Evolutionary conservation across 495 filamentous ascomycete genomes (phyloP).

Genomic region (Aspergillus hancockii): DNA sequence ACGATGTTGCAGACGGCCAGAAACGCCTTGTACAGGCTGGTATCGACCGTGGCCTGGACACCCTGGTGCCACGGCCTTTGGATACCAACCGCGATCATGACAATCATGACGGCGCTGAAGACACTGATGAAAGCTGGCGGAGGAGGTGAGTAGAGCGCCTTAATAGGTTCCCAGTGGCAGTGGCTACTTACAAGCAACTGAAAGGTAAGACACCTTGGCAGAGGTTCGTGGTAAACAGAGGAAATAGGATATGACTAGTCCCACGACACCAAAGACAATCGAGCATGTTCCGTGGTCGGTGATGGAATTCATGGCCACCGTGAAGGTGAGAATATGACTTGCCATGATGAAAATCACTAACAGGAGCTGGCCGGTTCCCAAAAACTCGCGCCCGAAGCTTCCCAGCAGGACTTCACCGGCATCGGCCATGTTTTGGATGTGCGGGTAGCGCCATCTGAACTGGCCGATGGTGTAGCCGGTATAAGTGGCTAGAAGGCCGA

Average conservation of each 20-base stretch:
- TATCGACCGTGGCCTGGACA: conserved; percentile 32
- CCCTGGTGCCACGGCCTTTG: conserved; percentile 32
- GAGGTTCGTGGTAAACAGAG: conserved; percentile 66
- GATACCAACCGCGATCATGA: conserved; percentile 71
- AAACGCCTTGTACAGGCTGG: conserved; percentile 44
- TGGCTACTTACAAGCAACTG: conserved; percentile 54
- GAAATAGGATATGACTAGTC: conserved; percentile 60
- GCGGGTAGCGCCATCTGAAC: conserved; percentile 52
- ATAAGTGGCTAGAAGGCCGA: conserved; percentile 73
- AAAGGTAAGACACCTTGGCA: conserved; percentile 58
- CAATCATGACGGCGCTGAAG: conserved; percentile 56
- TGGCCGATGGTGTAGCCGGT: conserved; percentile 76
- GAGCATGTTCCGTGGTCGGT: conserved; percentile 66
- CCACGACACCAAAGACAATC: conserved; percentile 65
- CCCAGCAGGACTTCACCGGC: conserved; percentile 68
- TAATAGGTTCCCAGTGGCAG: background rate
- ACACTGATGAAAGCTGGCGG: conserved; percentile 33
- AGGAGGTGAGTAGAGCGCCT: background rate
- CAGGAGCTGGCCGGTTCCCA: conserved; percentile 59
- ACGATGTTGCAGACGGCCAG: conserved; percentile 72
- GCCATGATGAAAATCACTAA: conserved; percentile 72
- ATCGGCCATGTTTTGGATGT: conserved; percentile 72
- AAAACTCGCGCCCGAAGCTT: conserved; percentile 60
- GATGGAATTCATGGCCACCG: conserved; percentile 68
- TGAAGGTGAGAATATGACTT: conserved; percentile 73